Percentiles rank a stretch among this genome's conserved stretches.
Evolutionary conservation across 768 basidiomycete species (phyloP).

Genomic region (Inosperma sp.): DNA sequence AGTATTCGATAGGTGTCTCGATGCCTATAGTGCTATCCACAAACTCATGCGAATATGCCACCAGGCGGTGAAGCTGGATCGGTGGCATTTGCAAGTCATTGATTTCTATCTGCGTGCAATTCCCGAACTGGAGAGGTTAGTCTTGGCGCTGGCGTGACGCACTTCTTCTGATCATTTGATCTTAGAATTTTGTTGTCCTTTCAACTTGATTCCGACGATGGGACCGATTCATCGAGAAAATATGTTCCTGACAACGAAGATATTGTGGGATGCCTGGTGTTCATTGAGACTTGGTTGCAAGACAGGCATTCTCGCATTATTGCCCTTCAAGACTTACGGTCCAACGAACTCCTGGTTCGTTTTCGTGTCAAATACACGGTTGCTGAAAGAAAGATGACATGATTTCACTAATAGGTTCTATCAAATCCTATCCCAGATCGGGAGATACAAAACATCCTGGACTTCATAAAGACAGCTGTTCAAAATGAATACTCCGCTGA

Average conservation of each 20-base stretch:
- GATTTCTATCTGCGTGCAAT: not conserved
- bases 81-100: not conserved
- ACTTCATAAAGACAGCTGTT: too few species aligned
- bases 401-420: not conserved
- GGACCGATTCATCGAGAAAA: not conserved
- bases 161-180: not conserved
- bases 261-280: not conserved
- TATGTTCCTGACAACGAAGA: not conserved
- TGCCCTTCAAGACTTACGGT: not conserved
- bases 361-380: not conserved
- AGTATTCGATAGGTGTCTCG: not conserved
- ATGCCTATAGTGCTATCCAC: not conserved
- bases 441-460: too few species aligned
- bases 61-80: not conserved
- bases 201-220: too few species aligned
- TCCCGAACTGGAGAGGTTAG: not conserved
- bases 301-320: not conserved
- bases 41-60: not conserved
- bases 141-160: not conserved
- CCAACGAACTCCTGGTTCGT: not conserved
- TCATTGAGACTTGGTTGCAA: not conserved
- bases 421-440: not conserved
- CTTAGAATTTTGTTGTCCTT: not conserved
- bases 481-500: too few species aligned
- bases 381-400: not conserved